Evolutionary conservation across 2,329 filamentous ascomycete species (phyloP).

Genomic region (Diaporthe sp.): DNA sequence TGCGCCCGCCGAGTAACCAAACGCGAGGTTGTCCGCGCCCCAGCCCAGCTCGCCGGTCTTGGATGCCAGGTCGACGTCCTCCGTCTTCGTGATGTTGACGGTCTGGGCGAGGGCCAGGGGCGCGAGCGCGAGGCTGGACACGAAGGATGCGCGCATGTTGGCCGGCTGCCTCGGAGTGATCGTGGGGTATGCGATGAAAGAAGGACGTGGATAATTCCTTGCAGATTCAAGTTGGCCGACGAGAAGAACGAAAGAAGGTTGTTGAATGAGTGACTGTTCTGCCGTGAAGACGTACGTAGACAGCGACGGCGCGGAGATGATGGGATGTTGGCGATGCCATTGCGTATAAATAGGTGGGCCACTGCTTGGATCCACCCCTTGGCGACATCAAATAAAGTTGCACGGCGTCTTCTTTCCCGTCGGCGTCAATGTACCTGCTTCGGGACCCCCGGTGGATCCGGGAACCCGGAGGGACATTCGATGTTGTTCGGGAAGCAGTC

Average conservation of each 20-base stretch:
- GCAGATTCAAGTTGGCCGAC: background rate
- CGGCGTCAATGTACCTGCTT: background rate
- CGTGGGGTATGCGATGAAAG: background rate
- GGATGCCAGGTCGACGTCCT: constrained; percentile 10
- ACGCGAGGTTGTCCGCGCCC: constrained; percentile 20
- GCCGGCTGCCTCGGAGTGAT: background rate
- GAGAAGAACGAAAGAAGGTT: background rate
- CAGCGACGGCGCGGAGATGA: background rate
- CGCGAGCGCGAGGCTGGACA: constrained; percentile 11
- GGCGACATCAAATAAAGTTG: constrained; percentile 22
- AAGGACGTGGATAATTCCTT: background rate
- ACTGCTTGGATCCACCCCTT: constrained; percentile 12
- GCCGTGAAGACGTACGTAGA: background rate
- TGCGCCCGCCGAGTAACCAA: constrained; percentile 27
- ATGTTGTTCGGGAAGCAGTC: too few relatives aligned
- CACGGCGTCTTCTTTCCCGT: background rate
- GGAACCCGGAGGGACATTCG: background rate
- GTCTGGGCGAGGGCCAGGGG: background rate
- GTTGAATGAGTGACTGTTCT: constrained; percentile 1
- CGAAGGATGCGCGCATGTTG: background rate
- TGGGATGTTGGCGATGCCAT: background rate
- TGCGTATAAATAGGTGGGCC: constrained; percentile 19
- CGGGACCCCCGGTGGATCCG: background rate
- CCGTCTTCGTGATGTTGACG: constrained; percentile 28
- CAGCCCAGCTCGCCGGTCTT: constrained; percentile 20